A percentile compares a stretch with the other conserved stretches of the same genome.
Conservation (phyloP, 2,329 filamentous ascomycete genomes). For the Trichoderma sp. region DNA sequence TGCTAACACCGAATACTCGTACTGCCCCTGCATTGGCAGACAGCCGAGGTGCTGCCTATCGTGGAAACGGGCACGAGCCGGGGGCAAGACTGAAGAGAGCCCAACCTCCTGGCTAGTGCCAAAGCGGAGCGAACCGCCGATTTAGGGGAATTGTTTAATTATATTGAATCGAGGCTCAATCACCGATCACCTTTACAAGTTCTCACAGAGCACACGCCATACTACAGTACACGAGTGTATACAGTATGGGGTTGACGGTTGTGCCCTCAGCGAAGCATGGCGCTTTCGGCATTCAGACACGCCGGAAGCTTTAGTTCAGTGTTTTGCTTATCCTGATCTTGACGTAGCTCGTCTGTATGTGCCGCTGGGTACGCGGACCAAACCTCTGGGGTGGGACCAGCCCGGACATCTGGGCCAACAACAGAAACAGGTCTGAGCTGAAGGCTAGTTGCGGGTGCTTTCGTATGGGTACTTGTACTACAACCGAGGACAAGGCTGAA, state of each 20-base stretch:
- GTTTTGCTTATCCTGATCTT: background rate
- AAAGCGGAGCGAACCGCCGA: constrained; percentile 19
- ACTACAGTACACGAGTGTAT: background rate
- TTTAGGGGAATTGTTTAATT: constrained; percentile 8
- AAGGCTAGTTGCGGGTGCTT: background rate
- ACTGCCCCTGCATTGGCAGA: background rate
- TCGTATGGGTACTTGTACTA: background rate
- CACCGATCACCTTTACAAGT: background rate
- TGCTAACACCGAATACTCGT: background rate
- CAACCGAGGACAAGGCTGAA: background rate
- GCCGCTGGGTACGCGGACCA: background rate
- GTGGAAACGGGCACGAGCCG: constrained; percentile 9
- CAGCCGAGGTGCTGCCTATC: constrained; percentile 3
- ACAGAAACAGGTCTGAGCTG: background rate
- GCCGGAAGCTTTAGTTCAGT: background rate
- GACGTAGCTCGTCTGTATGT: background rate
- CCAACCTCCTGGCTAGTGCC: constrained; percentile 12
- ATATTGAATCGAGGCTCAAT: background rate
- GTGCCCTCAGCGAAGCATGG: background rate
- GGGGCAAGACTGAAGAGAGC: background rate
- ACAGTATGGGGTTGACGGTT: background rate
- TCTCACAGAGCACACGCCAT: background rate
- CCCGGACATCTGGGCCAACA: background rate
- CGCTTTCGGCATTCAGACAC: background rate
- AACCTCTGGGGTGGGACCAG: background rate